Base-by-base conservation (phyloP, 2,329 filamentous ascomycete species). In the Cladosporium sp. region DNA sequence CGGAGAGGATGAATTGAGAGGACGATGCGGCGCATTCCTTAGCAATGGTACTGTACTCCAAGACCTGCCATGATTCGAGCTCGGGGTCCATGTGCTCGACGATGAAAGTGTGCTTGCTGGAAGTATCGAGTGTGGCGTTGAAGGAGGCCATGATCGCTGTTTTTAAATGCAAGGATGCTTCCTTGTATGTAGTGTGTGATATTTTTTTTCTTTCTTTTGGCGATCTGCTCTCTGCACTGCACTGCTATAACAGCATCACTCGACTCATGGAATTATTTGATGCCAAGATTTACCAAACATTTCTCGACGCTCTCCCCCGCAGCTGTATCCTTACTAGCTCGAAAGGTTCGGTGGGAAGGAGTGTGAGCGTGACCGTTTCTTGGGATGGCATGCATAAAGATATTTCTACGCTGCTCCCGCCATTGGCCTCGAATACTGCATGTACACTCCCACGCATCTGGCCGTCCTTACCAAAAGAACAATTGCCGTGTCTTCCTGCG, bases 71-170 rank as follows among this genome's bases (percentile, higher is more conserved):
- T 49, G 88, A 86, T 37, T 96, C 95, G 33, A 99, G 85, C 79
- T 99, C 95, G 49, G 91, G 89, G 81, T 99, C 95, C 70, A 99
- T 88, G 80, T 99, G 94, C 83, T 98, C 94, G 72, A 98, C 93
- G 74, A 98, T 91, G 80, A 95, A 97, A 52, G 88, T 93, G 79
- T 93, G 69, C 40, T 68, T 71, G 40, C 10, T 91, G 18, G 52
- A 29, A 26, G 50, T 37, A n/a, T 53, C 59, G 29, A 59, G 29
- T 37, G 46, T 65, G 26, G 58, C 63, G 44, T 65, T 65, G 44
- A 55, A 59, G 56, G 63, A 59, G 14, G 63, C 63, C 63, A 65
- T 65, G 46, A 3, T 56, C 46, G 52, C 18, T 55, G 29, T 11
- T 16, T 12, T 21, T 14, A 12, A 2, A 21, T 4, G 10, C 5